These are phyloP conservation scores for Apiotrichum laibachii DNA, from an alignment of 1,284 basidiomycete genomes.

Conservation along the genomic window DNA sequence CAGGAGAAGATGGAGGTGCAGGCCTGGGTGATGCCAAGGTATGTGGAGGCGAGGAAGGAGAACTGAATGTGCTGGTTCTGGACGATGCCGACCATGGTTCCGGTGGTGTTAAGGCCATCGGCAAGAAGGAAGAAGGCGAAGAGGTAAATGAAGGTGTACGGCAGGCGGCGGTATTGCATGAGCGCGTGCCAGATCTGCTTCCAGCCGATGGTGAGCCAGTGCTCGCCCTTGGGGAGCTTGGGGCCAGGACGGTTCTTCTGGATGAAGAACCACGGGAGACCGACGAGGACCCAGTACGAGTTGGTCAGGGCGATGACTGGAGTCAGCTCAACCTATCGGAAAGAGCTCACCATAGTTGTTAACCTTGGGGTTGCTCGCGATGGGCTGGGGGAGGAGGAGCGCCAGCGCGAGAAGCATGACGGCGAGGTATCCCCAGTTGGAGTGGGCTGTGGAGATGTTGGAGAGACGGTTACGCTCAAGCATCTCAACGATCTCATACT, in stretches of 20 bases:
- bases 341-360: slow-evolving; percentile 54
- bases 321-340: no score
- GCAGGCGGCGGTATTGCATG: slow-evolving; percentile 60
- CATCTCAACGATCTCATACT: slow-evolving; percentile 71
- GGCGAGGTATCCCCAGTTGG: slow-evolving; percentile 65
- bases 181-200: slow-evolving; percentile 73
- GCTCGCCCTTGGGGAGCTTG: slow-evolving; percentile 65
- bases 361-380: slow-evolving; percentile 61
- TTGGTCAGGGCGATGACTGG: slow-evolving; percentile 53
- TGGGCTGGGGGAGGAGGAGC: slow-evolving; percentile 69
- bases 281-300: slow-evolving; percentile 69
- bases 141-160: slow-evolving; percentile 70
- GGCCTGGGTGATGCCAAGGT: slow-evolving; percentile 69
- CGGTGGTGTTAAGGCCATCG: slow-evolving; percentile 31
- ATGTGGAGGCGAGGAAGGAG: slow-evolving; percentile 71
- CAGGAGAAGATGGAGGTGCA: slow-evolving; percentile 60
- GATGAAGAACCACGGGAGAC: slow-evolving; percentile 80
- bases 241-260: slow-evolving; percentile 73
- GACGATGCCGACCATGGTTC: slow-evolving; percentile 28
- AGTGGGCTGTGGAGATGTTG: slow-evolving; percentile 75
- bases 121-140: slow-evolving; percentile 67
- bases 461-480: slow-evolving; percentile 78
- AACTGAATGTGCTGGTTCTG: slow-evolving; percentile 74
- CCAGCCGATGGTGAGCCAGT: slow-evolving; percentile 73
- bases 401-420: slow-evolving; percentile 67